Evolutionary conservation across 2,329 filamentous ascomycete species (phyloP), one percentile per base, ranked within the genome.

Genomic region (Cryphonectria parasitica): DNA sequence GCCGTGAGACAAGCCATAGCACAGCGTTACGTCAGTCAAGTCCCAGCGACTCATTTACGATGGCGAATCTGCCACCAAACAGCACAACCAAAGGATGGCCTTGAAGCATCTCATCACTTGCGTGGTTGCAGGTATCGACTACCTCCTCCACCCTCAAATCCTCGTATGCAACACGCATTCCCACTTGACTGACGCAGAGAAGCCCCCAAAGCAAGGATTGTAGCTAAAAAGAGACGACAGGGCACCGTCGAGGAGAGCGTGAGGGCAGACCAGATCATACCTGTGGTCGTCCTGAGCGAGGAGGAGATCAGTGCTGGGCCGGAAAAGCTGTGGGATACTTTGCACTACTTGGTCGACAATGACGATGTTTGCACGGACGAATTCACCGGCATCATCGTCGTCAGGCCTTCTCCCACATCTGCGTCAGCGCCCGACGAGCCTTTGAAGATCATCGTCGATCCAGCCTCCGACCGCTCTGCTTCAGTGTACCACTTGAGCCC

Each of bases 201-300:
- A 7, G 2, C 19, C 17, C 7, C 22, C 60, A 22, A 63, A 72
- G 15, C 71, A 49, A 22, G 58, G 13, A 7, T 22, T 6, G 11
- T 25, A 22, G 28, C 67, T 71, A 17, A 73, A 43, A 31, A 71
- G 31, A 34, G 25, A 41, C 19, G 31, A 8, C 34, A 83, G 81
- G 82, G 81, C 66, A 77, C 78, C 28, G 82, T 83, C n/a, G 76
- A 82, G 69, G 80, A 82, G 71, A 81, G 78, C 43, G 82, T 83
- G 71, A 79, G 82, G 31, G 78, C 82, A 0, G 81, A 83, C 69
- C 79, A 78, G 66, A 75, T 83, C 17, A 75, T 83, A 22, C 82
- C 82, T 11, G 80, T 83, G 28, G 82, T 81, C 17, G 76, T 83
- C 6, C 76, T 83, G 8, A 78, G 78, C 36, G 79, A 81, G 0